Evolutionary conservation across 768 basidiomycete genomes (phyloP), one percentile per base, ranked within the genome.

Genomic region (Xerocomellus chrysenteron): DNA sequence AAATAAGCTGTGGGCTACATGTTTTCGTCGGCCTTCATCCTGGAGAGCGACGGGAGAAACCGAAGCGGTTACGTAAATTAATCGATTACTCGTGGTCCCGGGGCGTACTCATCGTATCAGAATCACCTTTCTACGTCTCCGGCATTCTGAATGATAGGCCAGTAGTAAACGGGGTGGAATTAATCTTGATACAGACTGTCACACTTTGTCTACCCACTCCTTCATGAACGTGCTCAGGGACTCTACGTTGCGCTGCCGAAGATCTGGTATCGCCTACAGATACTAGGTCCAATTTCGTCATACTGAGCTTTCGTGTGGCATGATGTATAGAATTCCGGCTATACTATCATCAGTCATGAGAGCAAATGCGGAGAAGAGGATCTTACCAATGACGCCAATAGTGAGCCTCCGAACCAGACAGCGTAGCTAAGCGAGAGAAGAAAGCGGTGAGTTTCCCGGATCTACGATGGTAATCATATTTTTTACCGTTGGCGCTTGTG

Each of bases 361-460:
- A 52, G 17, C 11, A 28, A 30, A 40, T 33, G 21, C 21, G 26
- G 39, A 45, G 28, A 19, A 26, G 36, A 30, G 4, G 19, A 12
- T 78, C 86, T 74, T 61, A 95, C 93, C 64, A 96, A 80, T 50
- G 93, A 94, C 6, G 95, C 97, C 58, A 98, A 81, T 36, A 98
- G 80, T 8, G 92, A 94, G 28, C 97, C 97, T 65, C 97, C 97
- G 66, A 91, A 98, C 97, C 97, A 99, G 32, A 98, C 97, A 19
- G 97, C 97, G 59, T 92, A 90, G 59, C 88, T 90, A 53, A 35
- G 48, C 42, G 43, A 45, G 52, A 24, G 40, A 49, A 43, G 36
- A 55, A 46, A 41, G 44, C 36, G 47, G 50, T 67, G 45, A 66
- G 32, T 43, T 35, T 28, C 24, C 19, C 52, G 26, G n/a, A 13